These are phyloP conservation scores for Thielaviopsis ethacetica DNA, from an alignment of 2,329 filamentous ascomycete species.

Conservation along the genomic window DNA sequence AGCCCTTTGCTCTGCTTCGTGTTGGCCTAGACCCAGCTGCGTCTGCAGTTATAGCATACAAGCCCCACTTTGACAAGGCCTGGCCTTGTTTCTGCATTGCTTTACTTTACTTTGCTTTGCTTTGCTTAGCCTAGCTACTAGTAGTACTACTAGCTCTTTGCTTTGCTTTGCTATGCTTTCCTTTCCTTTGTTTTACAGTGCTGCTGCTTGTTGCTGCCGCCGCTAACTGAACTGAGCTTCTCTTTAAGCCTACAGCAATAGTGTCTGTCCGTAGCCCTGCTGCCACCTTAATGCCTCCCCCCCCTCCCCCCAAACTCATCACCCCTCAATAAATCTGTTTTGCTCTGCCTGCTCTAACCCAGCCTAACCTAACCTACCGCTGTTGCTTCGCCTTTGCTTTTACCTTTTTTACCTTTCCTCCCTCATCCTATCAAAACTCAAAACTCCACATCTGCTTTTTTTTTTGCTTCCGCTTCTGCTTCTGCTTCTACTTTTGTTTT, in stretches of 20 bases:
- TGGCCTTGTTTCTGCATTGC: too few species aligned
- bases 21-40: too few species aligned
- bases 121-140: too few species aligned
- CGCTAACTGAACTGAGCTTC: neutral
- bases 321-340: slow-evolving; percentile 3
- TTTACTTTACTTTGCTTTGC: too few species aligned
- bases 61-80: too few species aligned
- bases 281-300: neutral
- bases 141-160: neutral
- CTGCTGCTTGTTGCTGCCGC: neutral
- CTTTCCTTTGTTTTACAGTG: neutral
- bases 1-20: too few species aligned
- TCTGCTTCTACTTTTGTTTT: neutral
- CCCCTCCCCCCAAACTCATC: slow-evolving; percentile 1
- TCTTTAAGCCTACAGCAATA: neutral
- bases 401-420: neutral
- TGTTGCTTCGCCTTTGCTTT: neutral
- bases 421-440: neutral
- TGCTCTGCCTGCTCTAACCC: neutral
- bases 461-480: neutral
- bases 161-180: neutral
- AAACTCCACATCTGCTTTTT: neutral
- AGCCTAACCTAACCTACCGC: neutral
- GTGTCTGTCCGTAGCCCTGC: neutral
- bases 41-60: too few species aligned